These are phyloP conservation scores for Nakazawaea populi DNA, from an alignment of 805 yeast species.

Conservation along the genomic window DNA sequence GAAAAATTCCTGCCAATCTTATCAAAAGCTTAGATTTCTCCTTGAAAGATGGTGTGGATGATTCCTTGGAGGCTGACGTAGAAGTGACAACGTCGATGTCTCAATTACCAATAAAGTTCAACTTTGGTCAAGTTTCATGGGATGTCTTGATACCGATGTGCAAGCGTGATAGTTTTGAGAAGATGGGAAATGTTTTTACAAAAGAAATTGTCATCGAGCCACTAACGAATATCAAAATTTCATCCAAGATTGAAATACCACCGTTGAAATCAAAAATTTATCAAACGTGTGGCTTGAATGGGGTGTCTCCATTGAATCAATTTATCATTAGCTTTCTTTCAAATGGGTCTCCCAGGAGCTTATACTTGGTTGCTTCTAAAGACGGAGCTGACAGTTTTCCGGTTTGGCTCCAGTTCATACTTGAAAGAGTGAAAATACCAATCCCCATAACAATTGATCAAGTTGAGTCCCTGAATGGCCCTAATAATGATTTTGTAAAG, in stretches of 20 bases:
- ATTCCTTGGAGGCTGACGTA: neutral
- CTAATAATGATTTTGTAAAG: neutral
- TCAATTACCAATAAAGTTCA: neutral
- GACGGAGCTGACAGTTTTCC: neutral
- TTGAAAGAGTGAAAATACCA: slow-evolving; percentile 6
- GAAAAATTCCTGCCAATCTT: neutral
- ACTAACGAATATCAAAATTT: neutral
- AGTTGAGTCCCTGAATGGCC: neutral
- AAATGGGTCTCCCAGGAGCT: neutral
- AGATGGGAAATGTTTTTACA: neutral
- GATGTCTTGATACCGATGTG: slow-evolving; percentile 4
- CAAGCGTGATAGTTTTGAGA: neutral
- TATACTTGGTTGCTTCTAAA: slow-evolving; percentile 1
- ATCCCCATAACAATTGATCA: neutral
- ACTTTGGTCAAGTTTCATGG: slow-evolving; percentile 1
- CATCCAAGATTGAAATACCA: neutral
- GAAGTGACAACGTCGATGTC: neutral
- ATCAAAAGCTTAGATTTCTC: neutral
- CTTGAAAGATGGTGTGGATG: neutral
- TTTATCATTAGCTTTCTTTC: slow-evolving; percentile 1
- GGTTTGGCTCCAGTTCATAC: slow-evolving; percentile 6
- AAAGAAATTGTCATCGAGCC: slow-evolving; percentile 2
- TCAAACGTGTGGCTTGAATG: neutral
- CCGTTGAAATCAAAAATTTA: neutral
- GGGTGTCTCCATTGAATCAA: slow-evolving; percentile 4